phyloP scores from a whole-genome alignment of 164 flowering plant species.

The Hamamelis virginiana region DNA sequence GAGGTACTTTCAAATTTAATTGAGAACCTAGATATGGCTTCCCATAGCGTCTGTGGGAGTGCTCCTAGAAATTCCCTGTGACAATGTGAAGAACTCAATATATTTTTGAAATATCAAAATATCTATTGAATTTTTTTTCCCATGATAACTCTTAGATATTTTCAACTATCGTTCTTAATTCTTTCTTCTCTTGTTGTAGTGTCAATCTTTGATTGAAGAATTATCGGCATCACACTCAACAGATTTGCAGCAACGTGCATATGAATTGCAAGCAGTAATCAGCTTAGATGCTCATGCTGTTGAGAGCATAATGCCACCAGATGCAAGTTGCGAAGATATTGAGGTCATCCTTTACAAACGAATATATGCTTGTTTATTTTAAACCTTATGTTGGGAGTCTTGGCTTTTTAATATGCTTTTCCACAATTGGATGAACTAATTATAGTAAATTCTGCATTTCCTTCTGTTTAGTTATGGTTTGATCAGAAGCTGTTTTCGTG shows the following conservation, averaged over 20 bases:
- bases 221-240: conserved; percentile 91
- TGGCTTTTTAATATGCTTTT: background rate
- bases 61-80: too few relatives aligned
- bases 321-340: conserved; percentile 95
- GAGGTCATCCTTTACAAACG: conserved; percentile 52
- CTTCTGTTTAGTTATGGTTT: background rate
- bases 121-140: too few relatives aligned
- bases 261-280: conserved; percentile 82
- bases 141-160: too few relatives aligned
- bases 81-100: too few relatives aligned
- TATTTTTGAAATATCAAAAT: too few relatives aligned
- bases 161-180: background rate
- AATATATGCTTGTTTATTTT: background rate
- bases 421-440: background rate
- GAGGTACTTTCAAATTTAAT: too few relatives aligned
- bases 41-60: too few relatives aligned
- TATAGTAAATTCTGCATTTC: background rate
- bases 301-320: conserved; percentile 71
- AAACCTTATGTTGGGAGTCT: background rate
- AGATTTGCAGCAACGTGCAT: conserved; percentile 97
- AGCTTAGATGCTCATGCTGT: conserved; percentile 66
- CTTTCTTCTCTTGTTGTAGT: conserved; percentile 49
- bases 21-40: too few relatives aligned
- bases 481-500: background rate
- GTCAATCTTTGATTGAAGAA: conserved; percentile 91